Base-by-base conservation (phyloP, 192 early-diverging fungal species). In the Coemansia sp. region DNA sequence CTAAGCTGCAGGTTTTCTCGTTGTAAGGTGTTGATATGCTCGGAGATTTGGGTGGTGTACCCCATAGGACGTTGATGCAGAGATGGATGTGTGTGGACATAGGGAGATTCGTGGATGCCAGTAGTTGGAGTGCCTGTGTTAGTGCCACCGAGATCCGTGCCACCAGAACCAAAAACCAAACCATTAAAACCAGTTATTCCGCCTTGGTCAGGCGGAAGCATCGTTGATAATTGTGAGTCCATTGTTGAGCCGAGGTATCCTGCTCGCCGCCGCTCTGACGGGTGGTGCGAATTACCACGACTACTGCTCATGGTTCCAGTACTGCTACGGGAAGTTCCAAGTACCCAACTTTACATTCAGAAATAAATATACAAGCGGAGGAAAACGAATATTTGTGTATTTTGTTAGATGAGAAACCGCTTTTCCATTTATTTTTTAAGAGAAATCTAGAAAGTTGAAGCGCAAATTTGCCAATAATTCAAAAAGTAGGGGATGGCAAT, bases 141-240 rank as follows among this genome's bases (percentile, higher is more conserved):
- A 24, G 30, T 24, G 23, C 20, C 51, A 36, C 59, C 60, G 19
- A 59, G 56, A 58, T 63, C 69, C 23, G 51, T 25, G 27, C 57
- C 61, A 21, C 57, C 66, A 3, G 68, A 64, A 19, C 68, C 74
- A 64, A 74, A 79, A 20, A 67, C 72, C 2, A 79, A 51, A 20
- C 76, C 76, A 68, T 74, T 79, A 64, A 79, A 74, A 11, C 71
- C 77, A 8, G 57, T 33, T 17, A 65, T 51, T 20, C 66, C 58
- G 22, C 74, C 69, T 25, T 74, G 72, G 19, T 66, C 74, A 19
- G 63, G 27, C 2, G 56, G 46, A 25, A 25, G 46, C 30, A 66
- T 58, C 19, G 52, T 25, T 6, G 59, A 30, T 42, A 60, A 51
- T 5, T 36, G 51, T 20, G 72, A 7, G 32, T 63, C 68, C 50